A percentile compares a stretch with the other conserved stretches of the same genome.
phyloP scores from a whole-genome alignment of 345 rosid genomes.

The Populus alba region DNA sequence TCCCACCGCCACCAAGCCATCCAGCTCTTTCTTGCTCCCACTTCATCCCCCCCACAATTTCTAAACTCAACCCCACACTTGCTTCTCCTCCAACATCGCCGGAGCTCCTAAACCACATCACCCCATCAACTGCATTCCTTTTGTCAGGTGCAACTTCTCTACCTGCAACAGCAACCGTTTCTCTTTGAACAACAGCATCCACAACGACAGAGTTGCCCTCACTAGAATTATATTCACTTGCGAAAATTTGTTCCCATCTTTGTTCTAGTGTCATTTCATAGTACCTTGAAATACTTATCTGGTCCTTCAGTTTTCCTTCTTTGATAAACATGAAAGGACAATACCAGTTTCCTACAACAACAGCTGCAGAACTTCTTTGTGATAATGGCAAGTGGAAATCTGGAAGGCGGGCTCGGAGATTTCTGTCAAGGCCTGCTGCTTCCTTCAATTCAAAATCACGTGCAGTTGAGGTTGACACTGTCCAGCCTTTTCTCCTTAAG shows the following conservation, averaged over 20 bases:
- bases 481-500: conserved; percentile 18
- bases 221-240: not conserved
- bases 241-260: conserved; percentile 11
- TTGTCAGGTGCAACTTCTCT: not conserved
- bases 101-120: conserved; percentile 8
- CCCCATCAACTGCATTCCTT: not conserved
- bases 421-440: conserved; percentile 18
- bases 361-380: not conserved
- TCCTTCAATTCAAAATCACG: not conserved
- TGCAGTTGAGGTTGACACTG: not conserved
- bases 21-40: conserved; percentile 15
- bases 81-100: not conserved
- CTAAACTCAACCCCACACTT: not conserved
- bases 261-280: conserved; percentile 16
- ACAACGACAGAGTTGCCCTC: not conserved
- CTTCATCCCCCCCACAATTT: conserved; percentile 11
- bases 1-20: not conserved
- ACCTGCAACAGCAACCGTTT: conserved; percentile 1
- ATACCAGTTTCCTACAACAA: conserved; percentile 19
- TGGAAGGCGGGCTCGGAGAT: conserved; percentile 11
- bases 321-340: conserved; percentile 18
- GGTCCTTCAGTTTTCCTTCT: conserved; percentile 11
- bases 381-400: conserved; percentile 10
- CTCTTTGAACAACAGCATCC: conserved; percentile 2
- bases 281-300: conserved; percentile 8